These are phyloP conservation scores for Pyrrhoderma noxium DNA, from an alignment of 1,284 basidiomycete genomes.

Conservation along the genomic window DNA sequence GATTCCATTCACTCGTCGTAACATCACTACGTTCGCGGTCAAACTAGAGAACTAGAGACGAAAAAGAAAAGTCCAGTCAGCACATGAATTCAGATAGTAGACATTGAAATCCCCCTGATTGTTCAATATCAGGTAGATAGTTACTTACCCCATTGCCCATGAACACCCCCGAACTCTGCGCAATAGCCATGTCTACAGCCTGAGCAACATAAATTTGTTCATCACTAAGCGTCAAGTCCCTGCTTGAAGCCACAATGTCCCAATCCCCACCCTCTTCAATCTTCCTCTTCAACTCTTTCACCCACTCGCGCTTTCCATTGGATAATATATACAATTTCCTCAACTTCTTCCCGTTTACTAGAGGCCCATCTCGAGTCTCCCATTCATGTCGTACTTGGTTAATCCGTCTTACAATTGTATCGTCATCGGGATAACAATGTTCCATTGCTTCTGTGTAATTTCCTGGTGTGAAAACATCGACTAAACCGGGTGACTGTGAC, in stretches of 20 bases:
- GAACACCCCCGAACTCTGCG: conserved; percentile 33
- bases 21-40: conserved; percentile 25
- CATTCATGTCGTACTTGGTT: conserved; percentile 23
- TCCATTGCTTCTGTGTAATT: conserved; percentile 26
- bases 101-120: neutral
- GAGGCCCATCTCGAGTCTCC: conserved; percentile 17
- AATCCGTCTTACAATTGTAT: conserved; percentile 34
- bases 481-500: conserved; percentile 34
- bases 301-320: conserved; percentile 29
- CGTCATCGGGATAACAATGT: conserved; percentile 37
- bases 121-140: neutral
- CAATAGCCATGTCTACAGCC: conserved; percentile 36
- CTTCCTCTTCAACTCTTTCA: conserved; percentile 24
- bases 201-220: conserved; percentile 30
- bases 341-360: conserved; percentile 15
- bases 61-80: neutral
- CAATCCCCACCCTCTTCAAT: conserved; percentile 18
- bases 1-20: conserved; percentile 21
- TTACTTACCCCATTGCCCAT: conserved; percentile 37
- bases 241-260: conserved; percentile 17
- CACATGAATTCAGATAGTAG: too few relatives aligned
- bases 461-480: conserved; percentile 28
- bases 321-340: conserved; percentile 32
- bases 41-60: conserved; percentile 28
- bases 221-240: conserved; percentile 21